A percentile compares a stretch with the other conserved stretches of the same genome.
Conservation (phyloP, 345 rosid species). For the Lumnitzera racemosa region DNA sequence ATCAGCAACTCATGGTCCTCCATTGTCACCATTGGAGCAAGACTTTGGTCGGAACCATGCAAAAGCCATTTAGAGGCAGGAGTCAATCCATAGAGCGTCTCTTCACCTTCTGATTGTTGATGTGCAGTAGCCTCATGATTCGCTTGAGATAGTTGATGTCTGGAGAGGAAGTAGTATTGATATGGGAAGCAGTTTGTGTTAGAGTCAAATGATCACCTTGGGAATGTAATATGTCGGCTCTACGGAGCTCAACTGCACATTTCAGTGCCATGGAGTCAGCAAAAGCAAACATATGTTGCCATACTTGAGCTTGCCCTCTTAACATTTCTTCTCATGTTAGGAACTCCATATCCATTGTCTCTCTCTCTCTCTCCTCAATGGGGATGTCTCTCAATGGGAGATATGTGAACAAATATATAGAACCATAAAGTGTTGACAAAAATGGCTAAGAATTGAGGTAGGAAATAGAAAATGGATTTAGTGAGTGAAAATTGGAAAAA, state of each 20-base stretch:
- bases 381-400: too few relatives aligned
- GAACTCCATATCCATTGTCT: conserved; percentile 7
- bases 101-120: conserved; percentile 4
- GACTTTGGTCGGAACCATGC: conserved; percentile 17
- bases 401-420: too few relatives aligned
- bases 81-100: conserved; percentile 11
- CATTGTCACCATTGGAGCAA: conserved; percentile 21
- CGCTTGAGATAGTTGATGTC: conserved; percentile 20
- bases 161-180: conserved; percentile 5
- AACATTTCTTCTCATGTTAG: conserved; percentile 13
- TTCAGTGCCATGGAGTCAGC: conserved; percentile 32
- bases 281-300: conserved; percentile 19
- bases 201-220: conserved; percentile 15
- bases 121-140: conserved; percentile 28
- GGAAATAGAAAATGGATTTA: too few relatives aligned
- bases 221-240: conserved; percentile 28
- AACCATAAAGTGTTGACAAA: too few relatives aligned
- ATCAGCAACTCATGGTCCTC: conserved; percentile 14
- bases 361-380: too few relatives aligned
- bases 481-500: too few relatives aligned
- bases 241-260: conserved; percentile 28
- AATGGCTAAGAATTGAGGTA: too few relatives aligned
- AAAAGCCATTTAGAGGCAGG: conserved; percentile 21
- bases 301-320: conserved; percentile 17
- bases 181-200: conserved; percentile 16